Conservation (phyloP, 2,329 filamentous ascomycete species). For the Blastomyces gilchristii region DNA sequence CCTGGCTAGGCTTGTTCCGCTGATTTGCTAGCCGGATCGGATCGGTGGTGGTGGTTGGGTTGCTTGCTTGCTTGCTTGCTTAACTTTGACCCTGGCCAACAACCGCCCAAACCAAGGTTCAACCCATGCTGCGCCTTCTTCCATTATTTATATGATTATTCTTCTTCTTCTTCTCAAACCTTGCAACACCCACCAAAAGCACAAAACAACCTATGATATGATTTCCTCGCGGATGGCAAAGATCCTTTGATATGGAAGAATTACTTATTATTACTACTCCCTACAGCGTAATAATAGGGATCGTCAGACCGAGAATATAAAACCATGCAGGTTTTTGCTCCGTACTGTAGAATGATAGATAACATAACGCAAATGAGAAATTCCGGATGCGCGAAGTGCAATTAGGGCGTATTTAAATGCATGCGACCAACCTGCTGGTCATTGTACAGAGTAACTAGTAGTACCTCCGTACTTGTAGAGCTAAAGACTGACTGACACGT, state of each 20-base stretch:
- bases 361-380: no score
- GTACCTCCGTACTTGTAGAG: not conserved
- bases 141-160: no score
- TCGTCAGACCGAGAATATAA: no score
- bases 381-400: not conserved
- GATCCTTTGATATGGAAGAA: not conserved
- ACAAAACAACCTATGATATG: no score
- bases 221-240: not conserved
- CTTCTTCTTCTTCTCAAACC: no score
- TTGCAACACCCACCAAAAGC: no score
- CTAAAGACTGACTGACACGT: not conserved
- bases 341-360: no score
- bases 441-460: not conserved
- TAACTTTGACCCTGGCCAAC: not conserved
- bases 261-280: no score
- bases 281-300: no score
- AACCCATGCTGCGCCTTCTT: not conserved
- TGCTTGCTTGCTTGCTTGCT: not conserved
- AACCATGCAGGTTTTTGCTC: no score
- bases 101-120: not conserved
- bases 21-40: conserved; percentile 1
- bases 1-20: not conserved
- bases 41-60: no score
- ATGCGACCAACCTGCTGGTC: not conserved
- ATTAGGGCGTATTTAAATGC: not conserved